phyloP scores from a whole-genome alignment of 1,139 yeast species.

The Blastobotrys ciferrii region DNA sequence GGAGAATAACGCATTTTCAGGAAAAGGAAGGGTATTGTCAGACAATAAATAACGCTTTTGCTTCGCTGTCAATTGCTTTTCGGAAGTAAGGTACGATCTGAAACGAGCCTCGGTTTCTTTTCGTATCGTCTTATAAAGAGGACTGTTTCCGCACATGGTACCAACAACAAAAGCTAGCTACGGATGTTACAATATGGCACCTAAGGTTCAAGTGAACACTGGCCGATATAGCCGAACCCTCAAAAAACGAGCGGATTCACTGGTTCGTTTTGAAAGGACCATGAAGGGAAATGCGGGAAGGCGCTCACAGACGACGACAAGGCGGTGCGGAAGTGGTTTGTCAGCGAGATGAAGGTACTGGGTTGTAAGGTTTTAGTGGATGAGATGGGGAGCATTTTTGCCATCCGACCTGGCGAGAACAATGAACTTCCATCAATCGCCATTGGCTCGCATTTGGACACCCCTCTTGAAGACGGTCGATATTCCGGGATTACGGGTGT shows the following conservation, averaged over 20 bases:
- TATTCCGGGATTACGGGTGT: slow-evolving; percentile 72
- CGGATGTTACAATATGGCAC: slow-evolving; percentile 1
- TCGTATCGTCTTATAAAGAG: background rate
- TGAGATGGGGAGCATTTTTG: slow-evolving; percentile 65
- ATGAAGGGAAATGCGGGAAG: slow-evolving; percentile 64
- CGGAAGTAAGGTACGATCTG: too few species aligned
- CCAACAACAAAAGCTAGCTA: too few species aligned
- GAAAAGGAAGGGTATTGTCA: too few species aligned
- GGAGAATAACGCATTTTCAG: too few species aligned
- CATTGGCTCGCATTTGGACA: slow-evolving; percentile 72
- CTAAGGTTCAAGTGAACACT: background rate
- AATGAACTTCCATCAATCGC: slow-evolving; percentile 54
- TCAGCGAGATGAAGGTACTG: slow-evolving; percentile 47
- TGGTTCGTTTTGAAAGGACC: slow-evolving; percentile 58
- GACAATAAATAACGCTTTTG: too few species aligned
- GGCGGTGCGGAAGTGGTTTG: slow-evolving; percentile 65
- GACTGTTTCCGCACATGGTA: too few species aligned
- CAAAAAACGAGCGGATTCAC: slow-evolving; percentile 64
- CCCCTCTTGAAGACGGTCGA: slow-evolving; percentile 78
- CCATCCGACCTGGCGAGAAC: slow-evolving; percentile 58
- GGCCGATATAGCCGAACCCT: slow-evolving; percentile 42
- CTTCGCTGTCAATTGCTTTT: too few species aligned
- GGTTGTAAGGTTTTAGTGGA: slow-evolving; percentile 63
- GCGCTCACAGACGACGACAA: slow-evolving; percentile 63
- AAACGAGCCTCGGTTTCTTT: too few species aligned